phyloP scores from a whole-genome alignment of 306 rosid species.

The cucumber (Cucumis sativus) region Cucumber_9930_V3 NC_026660.2:9380501-9381000 shows the following conservation, averaged over 20 bases:
- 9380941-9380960: not conserved
- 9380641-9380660: not conserved
- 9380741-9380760: slow-evolving; percentile 92
- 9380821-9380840: slow-evolving; percentile 40
- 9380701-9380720: slow-evolving; percentile 54
- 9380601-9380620: too few species aligned
- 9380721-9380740: slow-evolving; percentile 63
- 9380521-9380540: not conserved
- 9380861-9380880: not conserved
- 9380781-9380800: slow-evolving; percentile 50
- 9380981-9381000: not conserved
- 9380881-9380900: not conserved
- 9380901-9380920: not conserved
- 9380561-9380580: too few species aligned
- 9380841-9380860: not conserved
- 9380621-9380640: not conserved
- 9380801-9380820: slow-evolving; percentile 59
- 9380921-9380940: not conserved
- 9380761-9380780: slow-evolving; percentile 49
- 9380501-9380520: not conserved
- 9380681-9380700: slow-evolving; percentile 29
- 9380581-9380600: too few species aligned
- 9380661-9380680: not conserved
- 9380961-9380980: not conserved
- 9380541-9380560: not conserved